Percentiles rank a stretch among this genome's conserved stretches.
Evolutionary conservation across 768 basidiomycete genomes (phyloP).

Genomic region (Tulasnella sp.): DNA sequence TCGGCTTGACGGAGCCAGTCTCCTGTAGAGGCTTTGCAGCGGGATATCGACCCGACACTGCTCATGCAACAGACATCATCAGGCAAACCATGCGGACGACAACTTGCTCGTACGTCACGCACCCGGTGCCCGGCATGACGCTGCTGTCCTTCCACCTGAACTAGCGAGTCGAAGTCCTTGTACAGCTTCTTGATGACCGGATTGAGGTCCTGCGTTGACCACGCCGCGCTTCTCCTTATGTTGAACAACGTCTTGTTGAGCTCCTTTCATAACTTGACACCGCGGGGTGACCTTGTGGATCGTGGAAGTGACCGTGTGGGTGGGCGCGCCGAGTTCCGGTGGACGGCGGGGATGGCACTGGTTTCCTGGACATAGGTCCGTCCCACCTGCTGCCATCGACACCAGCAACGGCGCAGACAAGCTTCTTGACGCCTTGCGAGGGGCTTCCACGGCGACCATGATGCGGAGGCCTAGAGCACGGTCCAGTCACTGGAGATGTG

Average conservation of each 20-base stretch:
- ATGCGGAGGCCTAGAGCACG: slow-evolving; percentile 69
- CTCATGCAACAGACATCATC: slow-evolving; percentile 92
- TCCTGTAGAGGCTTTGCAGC: slow-evolving; percentile 83
- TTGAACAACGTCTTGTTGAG: slow-evolving; percentile 96
- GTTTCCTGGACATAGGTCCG: slow-evolving; percentile 90
- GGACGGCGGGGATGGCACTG: slow-evolving; percentile 91
- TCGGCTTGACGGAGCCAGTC: slow-evolving; percentile 96
- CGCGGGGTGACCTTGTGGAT: slow-evolving; percentile 98
- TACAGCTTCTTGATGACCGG: slow-evolving; percentile 63
- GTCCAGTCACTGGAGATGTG: slow-evolving; percentile 86
- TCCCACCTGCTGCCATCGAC: slow-evolving; percentile 55
- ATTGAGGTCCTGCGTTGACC: slow-evolving; percentile 76
- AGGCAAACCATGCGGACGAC: slow-evolving; percentile 82
- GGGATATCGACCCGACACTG: slow-evolving; percentile 87
- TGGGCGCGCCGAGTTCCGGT: slow-evolving; percentile 95
- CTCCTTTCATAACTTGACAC: slow-evolving; percentile 91
- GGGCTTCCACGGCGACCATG: slow-evolving; percentile 87
- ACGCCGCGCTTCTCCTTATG: slow-evolving; percentile 93
- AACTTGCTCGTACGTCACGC: slow-evolving; percentile 97
- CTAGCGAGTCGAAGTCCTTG: slow-evolving; percentile 94
- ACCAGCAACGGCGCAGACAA: slow-evolving; percentile 90
- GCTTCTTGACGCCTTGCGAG: slow-evolving; percentile 91
- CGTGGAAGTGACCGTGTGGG: too few species aligned
- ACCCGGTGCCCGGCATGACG: slow-evolving; percentile 91
- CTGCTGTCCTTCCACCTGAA: slow-evolving; percentile 99